Base-by-base conservation (phyloP, 495 filamentous ascomycete species). In the Xylaria scruposa region DNA sequence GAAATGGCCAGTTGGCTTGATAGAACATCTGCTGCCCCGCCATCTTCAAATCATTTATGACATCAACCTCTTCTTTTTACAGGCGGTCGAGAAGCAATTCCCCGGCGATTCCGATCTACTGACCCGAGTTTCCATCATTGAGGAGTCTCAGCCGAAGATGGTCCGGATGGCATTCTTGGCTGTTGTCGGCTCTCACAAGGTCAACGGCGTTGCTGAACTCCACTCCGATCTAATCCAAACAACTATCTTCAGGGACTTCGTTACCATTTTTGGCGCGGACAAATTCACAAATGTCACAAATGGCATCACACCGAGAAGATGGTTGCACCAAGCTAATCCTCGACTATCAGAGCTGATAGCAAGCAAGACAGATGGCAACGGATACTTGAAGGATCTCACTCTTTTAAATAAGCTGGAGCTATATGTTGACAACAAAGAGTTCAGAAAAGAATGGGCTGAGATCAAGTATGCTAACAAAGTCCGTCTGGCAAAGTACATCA, bases 241-340 rank as follows among this genome's bases (percentile, higher is more conserved):
- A 4, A 99, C 96, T n/a, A 94, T 99, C 72, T 98, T 99, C 89
- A 98, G 94, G 82, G 97, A 98, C 82, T 99, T 99, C 77, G 95
- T 99, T 51, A 85, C 86, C 49, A 92, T 99, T 70, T 98, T 95
- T 77, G 96, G 96, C 4, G 91, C 92, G 0, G 96, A 99, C 85
- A 97, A 97, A 78, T 99, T 99, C 83, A 97, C 92, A 47, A 99
- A 99, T 74, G 95, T 99, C 70, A 99, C 96, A 58, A 99, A 99
- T 78, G 96, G 96, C 47, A 94, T 99, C 78, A 99, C 96, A 0
- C 97, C 96, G 9, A 87, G 96, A 64, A 87, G 96, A 73, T 99
- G 96, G 96, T 88, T 99, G 44, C 95, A 99, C 81, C 96, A 99
- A 81, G 97, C 97, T 60, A 99, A 99, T 78, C 96, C 96, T 0